Base-by-base conservation (phyloP, 495 filamentous ascomycete species). In the Chaetomidium leptoderma region DNA sequence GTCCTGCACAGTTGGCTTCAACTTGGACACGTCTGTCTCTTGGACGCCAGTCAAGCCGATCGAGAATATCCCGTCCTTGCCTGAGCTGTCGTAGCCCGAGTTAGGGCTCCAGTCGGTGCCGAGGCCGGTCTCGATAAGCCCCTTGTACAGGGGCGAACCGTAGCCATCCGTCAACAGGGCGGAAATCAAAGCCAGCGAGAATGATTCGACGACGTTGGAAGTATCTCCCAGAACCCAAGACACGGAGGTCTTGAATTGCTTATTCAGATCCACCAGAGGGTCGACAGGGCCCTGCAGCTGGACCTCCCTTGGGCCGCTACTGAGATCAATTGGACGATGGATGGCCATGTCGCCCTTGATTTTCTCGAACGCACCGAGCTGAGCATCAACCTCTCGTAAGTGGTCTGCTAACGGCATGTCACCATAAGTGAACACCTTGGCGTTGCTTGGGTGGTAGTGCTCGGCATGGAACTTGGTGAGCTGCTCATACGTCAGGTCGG, bases 371-470 rank as follows among this genome's bases (percentile, higher is more conserved):
- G 73, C 74, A 52, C 82, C 77, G 50, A 98, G 76, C 35, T 86
- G 85, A 7, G 79, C 76, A 64, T 89, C 83, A 47, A 97, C 78
- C 64, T 92, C 87, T 64, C 81, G 73, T 42, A 97, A 68, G 72
- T 98, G 93, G 53, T 86, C 84, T 19, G 74, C 76, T 40, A 98
- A 72, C 0, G 90, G 88, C 85, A 96, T 91, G 66, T 98, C 86
- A 53, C 93, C 93, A 63, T 98, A 98, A 0, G 93, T 97, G 62
- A 97, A 83, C 19, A 98, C 76, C 72, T 95, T 97, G 16, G 92
- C 84, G 70, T 97, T 97, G 65, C 91, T 97, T 0, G 93, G 93
- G 71, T 98, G 91, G 62, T 98, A 98, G 70, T 98, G 90, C 59
- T 87, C 83, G 27, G 83, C 83, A 60, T 96, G 95, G 62, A 96